Conservation (phyloP, 23 red algal species). For the Gracilaria domingensis region DNA sequence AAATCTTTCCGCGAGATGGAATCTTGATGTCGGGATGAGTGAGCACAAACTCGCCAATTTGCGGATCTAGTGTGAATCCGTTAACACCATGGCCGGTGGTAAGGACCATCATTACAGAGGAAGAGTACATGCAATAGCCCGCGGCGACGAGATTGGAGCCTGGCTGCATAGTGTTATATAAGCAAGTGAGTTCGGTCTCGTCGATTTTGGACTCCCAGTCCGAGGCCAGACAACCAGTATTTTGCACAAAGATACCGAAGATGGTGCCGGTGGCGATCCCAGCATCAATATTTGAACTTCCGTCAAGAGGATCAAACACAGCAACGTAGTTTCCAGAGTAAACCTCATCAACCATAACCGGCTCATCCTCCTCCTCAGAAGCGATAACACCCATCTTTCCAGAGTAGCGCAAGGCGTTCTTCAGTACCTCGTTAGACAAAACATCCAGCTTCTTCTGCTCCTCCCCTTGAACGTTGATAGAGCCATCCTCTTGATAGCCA, state of each 20-base stretch:
- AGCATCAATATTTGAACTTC: constrained; percentile 96
- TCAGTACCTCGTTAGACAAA: constrained; percentile 95
- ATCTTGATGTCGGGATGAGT: constrained; percentile 93
- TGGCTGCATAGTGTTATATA: constrained; percentile 96
- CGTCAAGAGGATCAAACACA: constrained; percentile 97
- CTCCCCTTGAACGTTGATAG: constrained; percentile 94
- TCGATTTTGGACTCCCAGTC: constrained; percentile 81
- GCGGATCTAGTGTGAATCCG: constrained; percentile 96
- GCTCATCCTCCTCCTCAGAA: constrained; percentile 96
- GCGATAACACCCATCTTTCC: constrained; percentile 97
- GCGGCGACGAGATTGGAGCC: constrained; percentile 93
- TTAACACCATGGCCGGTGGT: constrained; percentile 92
- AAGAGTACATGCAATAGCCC: constrained; percentile 98
- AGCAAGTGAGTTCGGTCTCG: constrained; percentile 77
- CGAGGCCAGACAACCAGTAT: constrained; percentile 73
- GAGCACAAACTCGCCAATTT: constrained; percentile 97
- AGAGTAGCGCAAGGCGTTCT: constrained; percentile 93
- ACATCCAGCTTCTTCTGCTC: constrained; percentile 99
- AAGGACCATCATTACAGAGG: constrained; percentile 92
- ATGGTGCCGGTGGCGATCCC: constrained; percentile 98
- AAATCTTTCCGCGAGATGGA: constrained; percentile 90
- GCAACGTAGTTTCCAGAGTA: constrained; percentile 92
- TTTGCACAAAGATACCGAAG: constrained; percentile 91
- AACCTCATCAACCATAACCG: constrained; percentile 98
- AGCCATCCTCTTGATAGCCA: constrained; percentile 75